Conservation (phyloP, 2,329 filamentous ascomycete species). For the Verticillium nonalfalfae region DNA sequence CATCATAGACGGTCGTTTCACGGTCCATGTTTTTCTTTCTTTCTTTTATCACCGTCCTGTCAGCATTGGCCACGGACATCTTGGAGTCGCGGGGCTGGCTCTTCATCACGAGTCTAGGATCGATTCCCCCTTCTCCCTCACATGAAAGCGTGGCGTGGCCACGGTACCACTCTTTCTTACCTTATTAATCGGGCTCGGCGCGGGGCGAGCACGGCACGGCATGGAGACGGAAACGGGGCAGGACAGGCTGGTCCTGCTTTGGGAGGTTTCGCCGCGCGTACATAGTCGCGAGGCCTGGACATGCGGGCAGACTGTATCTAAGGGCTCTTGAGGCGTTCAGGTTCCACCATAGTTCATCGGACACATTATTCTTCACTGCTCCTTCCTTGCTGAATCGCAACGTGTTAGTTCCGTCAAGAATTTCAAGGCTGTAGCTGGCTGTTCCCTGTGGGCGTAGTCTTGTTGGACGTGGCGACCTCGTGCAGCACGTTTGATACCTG, state of each 20-base stretch:
- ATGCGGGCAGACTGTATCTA: background rate
- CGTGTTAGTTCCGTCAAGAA: no score
- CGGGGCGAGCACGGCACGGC: no score
- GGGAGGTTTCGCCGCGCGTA: background rate
- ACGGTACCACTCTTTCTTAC: background rate
- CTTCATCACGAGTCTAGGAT: background rate
- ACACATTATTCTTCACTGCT: background rate
- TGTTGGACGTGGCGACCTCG: no score
- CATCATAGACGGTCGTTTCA: background rate
- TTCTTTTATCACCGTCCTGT: background rate
- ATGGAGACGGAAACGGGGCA: no score
- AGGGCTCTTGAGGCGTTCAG: background rate
- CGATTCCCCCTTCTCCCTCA: conserved; percentile 3
- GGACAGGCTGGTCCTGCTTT: no score
- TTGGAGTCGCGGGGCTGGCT: background rate
- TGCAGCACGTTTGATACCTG: no score
- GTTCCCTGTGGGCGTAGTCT: no score
- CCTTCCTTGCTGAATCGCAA: no score
- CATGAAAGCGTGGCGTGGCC: background rate
- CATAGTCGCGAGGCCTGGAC: background rate
- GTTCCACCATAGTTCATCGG: background rate
- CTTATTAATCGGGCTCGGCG: background rate
- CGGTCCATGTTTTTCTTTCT: background rate
- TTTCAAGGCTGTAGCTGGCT: no score
- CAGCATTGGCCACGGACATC: background rate